Conservation (phyloP, 164 flowering plant species). For the Echeveria elegans region DNA sequence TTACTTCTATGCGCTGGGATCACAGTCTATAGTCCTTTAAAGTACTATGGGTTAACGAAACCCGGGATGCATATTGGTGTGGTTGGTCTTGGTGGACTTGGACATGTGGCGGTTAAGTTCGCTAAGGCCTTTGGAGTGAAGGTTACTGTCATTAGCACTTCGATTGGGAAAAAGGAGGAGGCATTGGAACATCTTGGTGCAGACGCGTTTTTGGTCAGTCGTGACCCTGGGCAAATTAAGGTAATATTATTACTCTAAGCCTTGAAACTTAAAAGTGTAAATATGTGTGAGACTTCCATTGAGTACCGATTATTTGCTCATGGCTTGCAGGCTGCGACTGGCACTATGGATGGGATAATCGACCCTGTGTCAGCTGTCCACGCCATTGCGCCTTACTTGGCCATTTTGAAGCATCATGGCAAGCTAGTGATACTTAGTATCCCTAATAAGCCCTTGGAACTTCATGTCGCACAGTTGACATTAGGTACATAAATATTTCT, state of each 20-base stretch:
- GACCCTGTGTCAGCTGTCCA: conserved; percentile 40
- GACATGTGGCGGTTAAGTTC: conserved; percentile 50
- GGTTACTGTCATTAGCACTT: conserved; percentile 68
- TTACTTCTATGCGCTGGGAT: conserved; percentile 44
- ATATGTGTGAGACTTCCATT: background rate
- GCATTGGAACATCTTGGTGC: conserved; percentile 52
- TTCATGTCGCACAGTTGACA: conserved; percentile 29
- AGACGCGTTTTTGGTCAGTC: conserved; percentile 51
- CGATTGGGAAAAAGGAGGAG: conserved; percentile 47
- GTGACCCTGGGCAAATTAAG: conserved; percentile 34
- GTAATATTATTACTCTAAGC: conserved; percentile 12
- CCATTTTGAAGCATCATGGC: conserved; percentile 32
- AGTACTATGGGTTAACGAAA: conserved; percentile 24
- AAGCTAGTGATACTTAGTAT: conserved; percentile 34
- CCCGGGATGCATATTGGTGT: conserved; percentile 40
- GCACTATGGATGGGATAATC: conserved; percentile 40
- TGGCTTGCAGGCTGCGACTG: conserved; percentile 24
- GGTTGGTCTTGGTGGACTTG: conserved; percentile 54
- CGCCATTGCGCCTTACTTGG: conserved; percentile 28
- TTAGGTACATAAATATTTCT: conserved; percentile 23
- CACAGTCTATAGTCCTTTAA: conserved; percentile 41
- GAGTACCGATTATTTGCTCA: background rate
- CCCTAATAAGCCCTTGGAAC: conserved; percentile 32
- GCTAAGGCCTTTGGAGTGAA: conserved; percentile 50
- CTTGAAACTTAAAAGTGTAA: background rate